phyloP scores from a whole-genome alignment of 106 monocot species.

The Cymbidium sinense region DNA sequence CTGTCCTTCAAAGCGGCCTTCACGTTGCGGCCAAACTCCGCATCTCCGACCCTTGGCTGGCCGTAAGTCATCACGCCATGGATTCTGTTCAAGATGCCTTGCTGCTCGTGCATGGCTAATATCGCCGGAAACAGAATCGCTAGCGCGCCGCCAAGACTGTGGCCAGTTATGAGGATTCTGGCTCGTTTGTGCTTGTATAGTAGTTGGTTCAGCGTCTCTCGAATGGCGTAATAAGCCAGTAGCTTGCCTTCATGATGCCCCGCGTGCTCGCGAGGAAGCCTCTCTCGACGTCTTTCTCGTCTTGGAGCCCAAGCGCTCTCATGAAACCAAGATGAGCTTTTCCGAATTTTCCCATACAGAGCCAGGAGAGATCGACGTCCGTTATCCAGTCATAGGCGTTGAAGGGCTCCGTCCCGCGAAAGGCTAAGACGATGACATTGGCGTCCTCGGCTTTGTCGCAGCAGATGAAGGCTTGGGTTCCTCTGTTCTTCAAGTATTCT shows the following conservation, averaged over 20 bases:
- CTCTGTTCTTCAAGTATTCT: slow-evolving; percentile 32
- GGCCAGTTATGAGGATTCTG: slow-evolving; percentile 35
- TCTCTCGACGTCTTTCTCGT: slow-evolving; percentile 14
- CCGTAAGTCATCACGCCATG: slow-evolving; percentile 38
- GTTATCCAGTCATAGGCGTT: slow-evolving; percentile 46
- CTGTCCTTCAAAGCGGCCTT: slow-evolving; percentile 1
- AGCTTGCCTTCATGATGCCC: slow-evolving; percentile 1
- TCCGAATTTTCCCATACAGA: slow-evolving; percentile 29
- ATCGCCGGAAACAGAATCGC: slow-evolving; percentile 39
- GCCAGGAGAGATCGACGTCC: slow-evolving; percentile 57
- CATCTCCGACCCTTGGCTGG: slow-evolving; percentile 52
- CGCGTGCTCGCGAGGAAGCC: slow-evolving; percentile 21
- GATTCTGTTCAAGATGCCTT: slow-evolving; percentile 17
- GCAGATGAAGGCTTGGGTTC: slow-evolving; percentile 53
- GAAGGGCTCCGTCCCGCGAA: slow-evolving; percentile 60
- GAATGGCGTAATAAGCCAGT: slow-evolving; percentile 38
- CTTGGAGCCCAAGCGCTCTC: slow-evolving; percentile 53
- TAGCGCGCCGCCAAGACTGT: slow-evolving; percentile 51
- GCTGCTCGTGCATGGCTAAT: slow-evolving; percentile 23
- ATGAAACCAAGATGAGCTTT: slow-evolving; percentile 47
- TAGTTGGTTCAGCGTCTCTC: slow-evolving; percentile 19
- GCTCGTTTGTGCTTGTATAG: slow-evolving; percentile 22
- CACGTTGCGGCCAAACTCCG: slow-evolving; percentile 13
- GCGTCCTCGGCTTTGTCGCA: slow-evolving; percentile 41
- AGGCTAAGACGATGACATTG: slow-evolving; percentile 37